Percentiles rank a stretch among this genome's conserved stretches.
Conservation (phyloP, 2,329 filamentous ascomycete species). For the Xylaria sp. region DNA sequence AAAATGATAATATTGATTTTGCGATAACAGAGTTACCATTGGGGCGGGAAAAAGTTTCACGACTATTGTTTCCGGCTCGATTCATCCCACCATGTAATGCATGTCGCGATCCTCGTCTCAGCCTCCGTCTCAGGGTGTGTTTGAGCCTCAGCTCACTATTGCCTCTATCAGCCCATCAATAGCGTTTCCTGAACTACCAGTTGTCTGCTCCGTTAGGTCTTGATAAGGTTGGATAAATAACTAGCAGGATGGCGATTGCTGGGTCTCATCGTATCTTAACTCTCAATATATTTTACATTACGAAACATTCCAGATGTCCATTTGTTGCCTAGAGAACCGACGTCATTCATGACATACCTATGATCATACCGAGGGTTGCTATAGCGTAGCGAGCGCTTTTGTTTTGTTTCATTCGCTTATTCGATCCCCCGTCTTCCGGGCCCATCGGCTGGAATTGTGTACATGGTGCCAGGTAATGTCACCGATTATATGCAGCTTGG, state of each 20-base stretch:
- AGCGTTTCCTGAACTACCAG: background rate
- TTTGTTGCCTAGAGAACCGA: conserved; percentile 9
- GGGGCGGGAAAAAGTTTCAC: background rate
- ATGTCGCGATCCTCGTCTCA: conserved; percentile 29
- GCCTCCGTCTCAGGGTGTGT: conserved; percentile 33
- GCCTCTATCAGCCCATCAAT: background rate
- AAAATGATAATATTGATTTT: background rate
- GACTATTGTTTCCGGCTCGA: conserved; percentile 24
- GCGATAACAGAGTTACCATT: background rate
- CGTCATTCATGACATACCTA: conserved; percentile 1
- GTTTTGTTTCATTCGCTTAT: background rate
- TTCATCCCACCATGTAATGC: conserved; percentile 15
- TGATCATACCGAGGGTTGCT: background rate
- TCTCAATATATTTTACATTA: conserved; percentile 16
- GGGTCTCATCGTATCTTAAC: background rate
- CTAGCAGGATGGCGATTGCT: background rate
- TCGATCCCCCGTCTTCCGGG: background rate
- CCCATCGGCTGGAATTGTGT: too few relatives aligned
- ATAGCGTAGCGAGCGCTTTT: background rate
- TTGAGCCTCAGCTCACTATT: conserved; percentile 29
- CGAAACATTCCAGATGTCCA: conserved; percentile 11
- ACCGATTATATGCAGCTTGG: background rate
- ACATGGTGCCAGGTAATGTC: background rate
- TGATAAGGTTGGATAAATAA: background rate
- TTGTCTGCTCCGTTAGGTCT: background rate